phyloP scores from a whole-genome alignment of 495 filamentous ascomycete species.

The Neurospora sp. region DNA sequence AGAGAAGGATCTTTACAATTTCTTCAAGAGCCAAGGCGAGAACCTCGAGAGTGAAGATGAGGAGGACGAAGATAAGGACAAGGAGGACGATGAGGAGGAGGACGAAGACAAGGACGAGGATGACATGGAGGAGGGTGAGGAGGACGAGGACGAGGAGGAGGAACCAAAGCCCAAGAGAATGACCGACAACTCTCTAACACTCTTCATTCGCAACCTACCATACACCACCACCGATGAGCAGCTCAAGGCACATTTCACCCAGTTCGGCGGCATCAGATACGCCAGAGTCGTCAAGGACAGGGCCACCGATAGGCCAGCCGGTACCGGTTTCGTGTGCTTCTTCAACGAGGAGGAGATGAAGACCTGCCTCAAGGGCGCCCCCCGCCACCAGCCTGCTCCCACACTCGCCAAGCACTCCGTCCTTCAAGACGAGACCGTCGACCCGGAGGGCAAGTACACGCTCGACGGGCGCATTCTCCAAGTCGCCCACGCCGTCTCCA shows the following conservation, averaged over 20 bases:
- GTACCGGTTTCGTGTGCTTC: conserved; percentile 94
- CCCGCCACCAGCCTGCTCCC: conserved; percentile 40
- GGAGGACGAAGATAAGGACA: conserved; percentile 32
- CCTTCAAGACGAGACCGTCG: conserved; percentile 68
- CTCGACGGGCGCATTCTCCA: conserved; percentile 81
- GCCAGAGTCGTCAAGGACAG: conserved; percentile 80
- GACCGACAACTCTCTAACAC: conserved; percentile 55
- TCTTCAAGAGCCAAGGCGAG: conserved; percentile 22
- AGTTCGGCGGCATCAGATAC: conserved; percentile 79
- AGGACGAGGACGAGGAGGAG: conserved; percentile 30
- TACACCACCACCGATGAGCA: conserved; percentile 72
- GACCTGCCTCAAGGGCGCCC: conserved; percentile 63
- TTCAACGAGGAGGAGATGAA: conserved; percentile 62
- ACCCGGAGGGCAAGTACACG: conserved; percentile 73
- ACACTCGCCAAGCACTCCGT: conserved; percentile 58
- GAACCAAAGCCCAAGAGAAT: conserved; percentile 25
- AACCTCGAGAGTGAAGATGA: conserved; percentile 40
- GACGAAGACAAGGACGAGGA: conserved; percentile 23
- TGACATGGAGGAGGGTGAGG: conserved; percentile 33
- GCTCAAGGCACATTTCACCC: conserved; percentile 70
- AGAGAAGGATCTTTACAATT: conserved; percentile 20
- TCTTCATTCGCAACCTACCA: conserved; percentile 92
- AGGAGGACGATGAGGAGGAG: conserved; percentile 42
- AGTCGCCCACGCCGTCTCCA: conserved; percentile 72
- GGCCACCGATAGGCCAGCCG: conserved; percentile 72